Base-by-base conservation (phyloP, 108 stramenopile genomes). In the Phaeodactylum tricornutum region DNA sequence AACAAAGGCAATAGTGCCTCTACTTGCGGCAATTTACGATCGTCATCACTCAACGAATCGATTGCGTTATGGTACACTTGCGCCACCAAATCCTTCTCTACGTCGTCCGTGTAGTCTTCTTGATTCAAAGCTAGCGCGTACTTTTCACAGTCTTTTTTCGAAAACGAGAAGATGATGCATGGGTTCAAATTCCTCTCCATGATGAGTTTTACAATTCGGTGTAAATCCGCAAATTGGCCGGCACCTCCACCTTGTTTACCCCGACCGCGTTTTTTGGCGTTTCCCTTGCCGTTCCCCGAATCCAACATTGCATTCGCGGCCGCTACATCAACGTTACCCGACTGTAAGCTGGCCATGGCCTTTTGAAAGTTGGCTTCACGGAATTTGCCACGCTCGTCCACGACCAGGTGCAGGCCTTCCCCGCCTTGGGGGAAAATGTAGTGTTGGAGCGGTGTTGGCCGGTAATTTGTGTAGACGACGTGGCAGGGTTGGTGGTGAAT, bases 401-500 rank as follows among this genome's bases (percentile, higher is more conserved):
- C 67, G 11, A 96, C 47, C 28, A 65, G 67, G 47, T 82, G 92
- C 26, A 93, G 56, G 53, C 96, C 89, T 9, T 80, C 54, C 22
- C 81, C 87, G 9, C 91, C 88, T 65, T 63, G 34, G 2, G 50
- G 50, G 14, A 33, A 96, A 14, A 97, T 74, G 72, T 80, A 69
- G 67, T 99, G 99, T 72, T 96, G 93, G 47, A 99, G 70, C 1
- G 99, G 99, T 17, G 77, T 77, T 0, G 99, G 99, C 52, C 97
- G 87, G 72, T 98, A 99, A 60, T 99, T 92, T 20, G 99, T 99
- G 67, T 97, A 97, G 0, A 99, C 93, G 21, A 98, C 99, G 69
- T 99, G 99, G 72, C 94, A 95, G 2, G 98, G 95, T 62, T 99
- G 96, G 58, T 92, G 96, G 69, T 99, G 94, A 39, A 92, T 92